Evolutionary conservation across 768 basidiomycete genomes (phyloP).

Genomic region (Russula ochroleuca): DNA sequence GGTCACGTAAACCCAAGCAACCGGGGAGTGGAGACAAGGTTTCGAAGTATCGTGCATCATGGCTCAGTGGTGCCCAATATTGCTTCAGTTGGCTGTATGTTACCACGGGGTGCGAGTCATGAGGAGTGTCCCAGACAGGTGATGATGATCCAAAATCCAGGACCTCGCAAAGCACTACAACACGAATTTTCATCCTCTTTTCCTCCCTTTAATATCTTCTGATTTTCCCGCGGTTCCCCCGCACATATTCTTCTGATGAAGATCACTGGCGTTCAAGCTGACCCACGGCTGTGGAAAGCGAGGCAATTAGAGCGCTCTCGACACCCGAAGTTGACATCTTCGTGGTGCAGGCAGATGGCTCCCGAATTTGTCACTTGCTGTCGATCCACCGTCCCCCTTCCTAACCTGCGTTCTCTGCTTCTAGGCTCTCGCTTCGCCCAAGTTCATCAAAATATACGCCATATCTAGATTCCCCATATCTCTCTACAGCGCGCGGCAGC

Average conservation of each 20-base stretch:
- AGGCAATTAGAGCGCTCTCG: not conserved
- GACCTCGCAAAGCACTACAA: not conserved
- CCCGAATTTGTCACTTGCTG: not conserved
- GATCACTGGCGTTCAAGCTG: not conserved
- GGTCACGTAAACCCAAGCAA: slow-evolving; percentile 7
- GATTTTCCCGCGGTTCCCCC: slow-evolving; percentile 7
- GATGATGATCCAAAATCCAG: slow-evolving; percentile 7
- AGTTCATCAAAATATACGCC: not conserved
- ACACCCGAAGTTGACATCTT: slow-evolving; percentile 1
- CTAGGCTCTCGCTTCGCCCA: not conserved
- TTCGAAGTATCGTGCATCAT: not conserved
- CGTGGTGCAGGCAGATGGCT: not conserved
- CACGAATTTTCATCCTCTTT: not conserved
- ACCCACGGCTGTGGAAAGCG: not conserved
- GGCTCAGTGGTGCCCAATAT: not conserved
- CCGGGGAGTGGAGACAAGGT: slow-evolving; percentile 5
- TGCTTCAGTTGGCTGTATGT: slow-evolving; percentile 4
- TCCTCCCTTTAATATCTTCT: not conserved
- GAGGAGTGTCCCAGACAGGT: not conserved
- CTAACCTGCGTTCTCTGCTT: not conserved
- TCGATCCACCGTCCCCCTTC: not conserved
- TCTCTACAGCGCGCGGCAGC: not conserved
- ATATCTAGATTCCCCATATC: not conserved
- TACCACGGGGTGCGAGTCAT: slow-evolving; percentile 13
- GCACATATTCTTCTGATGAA: slow-evolving; percentile 1